Evolutionary conservation across 306 rosid species (phyloP).

Genomic region (Cicer bijugum): DNA sequence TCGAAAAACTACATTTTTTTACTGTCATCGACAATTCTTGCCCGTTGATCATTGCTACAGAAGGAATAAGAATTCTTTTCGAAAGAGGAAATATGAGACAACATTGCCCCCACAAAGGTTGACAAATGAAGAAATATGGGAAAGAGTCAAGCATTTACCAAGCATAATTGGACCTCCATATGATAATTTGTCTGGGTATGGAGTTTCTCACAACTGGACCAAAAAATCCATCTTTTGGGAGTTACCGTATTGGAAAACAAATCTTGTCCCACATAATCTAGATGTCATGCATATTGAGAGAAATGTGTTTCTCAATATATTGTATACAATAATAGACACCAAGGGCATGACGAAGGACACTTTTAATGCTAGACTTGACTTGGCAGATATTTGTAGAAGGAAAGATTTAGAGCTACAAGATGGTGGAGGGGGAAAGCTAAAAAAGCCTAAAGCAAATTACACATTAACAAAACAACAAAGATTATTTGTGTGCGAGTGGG

Average conservation of each 20-base stretch:
- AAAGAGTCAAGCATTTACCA: too few species aligned
- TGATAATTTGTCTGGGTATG: too few species aligned
- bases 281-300: conserved; percentile 9
- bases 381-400: not conserved
- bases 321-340: not conserved
- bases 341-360: not conserved
- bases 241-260: not conserved
- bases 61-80: too few species aligned
- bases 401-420: not conserved
- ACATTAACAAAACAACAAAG: conserved; percentile 15
- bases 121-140: too few species aligned
- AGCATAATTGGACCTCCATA: too few species aligned
- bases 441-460: not conserved
- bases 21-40: too few species aligned
- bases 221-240: not conserved
- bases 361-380: not conserved
- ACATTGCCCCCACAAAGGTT: too few species aligned
- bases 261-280: not conserved
- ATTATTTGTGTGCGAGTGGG: too few species aligned
- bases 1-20: not conserved
- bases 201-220: not conserved
- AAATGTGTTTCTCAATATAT: conserved; percentile 8
- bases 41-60: too few species aligned
- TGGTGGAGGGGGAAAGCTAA: not conserved
- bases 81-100: too few species aligned